Evolutionary conservation across 768 basidiomycete species (phyloP).

Genomic region (Saitozyma podzolica): DNA sequence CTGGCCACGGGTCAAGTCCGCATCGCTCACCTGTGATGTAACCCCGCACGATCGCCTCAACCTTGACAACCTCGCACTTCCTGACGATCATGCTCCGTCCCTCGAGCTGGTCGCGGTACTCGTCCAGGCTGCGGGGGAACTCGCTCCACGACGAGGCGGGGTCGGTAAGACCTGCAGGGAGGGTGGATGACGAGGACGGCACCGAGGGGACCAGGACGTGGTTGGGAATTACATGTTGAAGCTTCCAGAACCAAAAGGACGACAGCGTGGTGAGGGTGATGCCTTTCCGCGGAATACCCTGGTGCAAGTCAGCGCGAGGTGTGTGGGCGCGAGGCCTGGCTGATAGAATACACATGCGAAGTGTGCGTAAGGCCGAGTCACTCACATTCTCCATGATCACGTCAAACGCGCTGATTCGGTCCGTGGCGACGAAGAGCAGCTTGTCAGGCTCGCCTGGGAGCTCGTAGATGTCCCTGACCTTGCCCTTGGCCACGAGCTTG

Average conservation of each 20-base stretch:
- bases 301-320: conserved; percentile 1
- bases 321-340: neutral
- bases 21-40: conserved; percentile 80
- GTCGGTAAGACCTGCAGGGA: conserved; percentile 18
- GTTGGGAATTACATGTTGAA: conserved; percentile 76
- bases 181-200: conserved; percentile 5
- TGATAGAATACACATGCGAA: neutral
- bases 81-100: conserved; percentile 88
- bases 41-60: conserved; percentile 94
- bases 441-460: conserved; percentile 60
- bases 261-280: conserved; percentile 85
- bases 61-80: conserved; percentile 81
- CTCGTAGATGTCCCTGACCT: conserved; percentile 91
- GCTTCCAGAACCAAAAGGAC: conserved; percentile 90
- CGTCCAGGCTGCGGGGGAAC: conserved; percentile 77
- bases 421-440: conserved; percentile 89
- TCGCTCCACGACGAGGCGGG: conserved; percentile 56
- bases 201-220: conserved; percentile 79
- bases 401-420: conserved; percentile 96
- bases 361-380: neutral
- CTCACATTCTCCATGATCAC: conserved; percentile 88
- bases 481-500: conserved; percentile 77
- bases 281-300: conserved; percentile 96
- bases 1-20: neutral
- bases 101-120: conserved; percentile 73